A percentile compares a stretch with the other conserved stretches of the same genome.
phyloP scores from a whole-genome alignment of 2,329 filamentous ascomycete genomes.

The Aspergillus sp. region DNA sequence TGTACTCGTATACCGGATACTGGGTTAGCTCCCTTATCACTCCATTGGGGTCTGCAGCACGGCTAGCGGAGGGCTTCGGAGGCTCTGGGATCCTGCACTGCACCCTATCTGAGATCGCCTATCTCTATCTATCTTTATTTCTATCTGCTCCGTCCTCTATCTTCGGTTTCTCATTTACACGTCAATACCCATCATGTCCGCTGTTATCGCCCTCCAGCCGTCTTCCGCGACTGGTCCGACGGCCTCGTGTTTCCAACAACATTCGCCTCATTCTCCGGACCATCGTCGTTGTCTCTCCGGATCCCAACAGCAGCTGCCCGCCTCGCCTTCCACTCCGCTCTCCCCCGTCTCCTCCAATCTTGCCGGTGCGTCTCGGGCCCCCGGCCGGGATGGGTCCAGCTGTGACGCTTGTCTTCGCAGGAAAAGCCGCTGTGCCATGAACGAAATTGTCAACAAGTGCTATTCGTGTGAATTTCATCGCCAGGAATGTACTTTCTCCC shows the following conservation, averaged over 20 bases:
- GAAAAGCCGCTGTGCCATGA: constrained; percentile 38
- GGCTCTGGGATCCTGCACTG: constrained; percentile 2
- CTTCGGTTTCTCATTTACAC: no score
- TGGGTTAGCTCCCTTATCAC: neutral
- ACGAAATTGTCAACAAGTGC: constrained; percentile 36
- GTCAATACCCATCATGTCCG: constrained; percentile 23
- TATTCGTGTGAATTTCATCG: constrained; percentile 39
- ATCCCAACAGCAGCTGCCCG: constrained; percentile 6
- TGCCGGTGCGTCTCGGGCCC: constrained; percentile 17
- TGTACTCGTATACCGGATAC: neutral
- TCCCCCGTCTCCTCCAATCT: constrained; percentile 10
- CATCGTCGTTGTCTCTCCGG: constrained; percentile 8
- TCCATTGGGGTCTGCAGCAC: neutral
- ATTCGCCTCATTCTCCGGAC: constrained; percentile 17
- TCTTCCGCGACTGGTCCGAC: constrained; percentile 24
- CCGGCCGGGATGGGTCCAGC: constrained; percentile 29
- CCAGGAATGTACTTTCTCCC: constrained; percentile 37
- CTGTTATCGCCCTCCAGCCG: constrained; percentile 35
- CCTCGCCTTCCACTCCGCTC: constrained; percentile 14
- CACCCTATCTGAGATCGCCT: constrained; percentile 13
- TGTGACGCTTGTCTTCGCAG: constrained; percentile 37
- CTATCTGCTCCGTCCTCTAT: constrained; percentile 1
- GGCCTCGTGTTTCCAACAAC: constrained; percentile 16
- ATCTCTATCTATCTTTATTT: constrained; percentile 6
- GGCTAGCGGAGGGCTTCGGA: constrained; percentile 1